These are phyloP conservation scores for Tetrapyrgos nigripes DNA, from an alignment of 1,284 basidiomycete species.

Conservation along the genomic window DNA sequence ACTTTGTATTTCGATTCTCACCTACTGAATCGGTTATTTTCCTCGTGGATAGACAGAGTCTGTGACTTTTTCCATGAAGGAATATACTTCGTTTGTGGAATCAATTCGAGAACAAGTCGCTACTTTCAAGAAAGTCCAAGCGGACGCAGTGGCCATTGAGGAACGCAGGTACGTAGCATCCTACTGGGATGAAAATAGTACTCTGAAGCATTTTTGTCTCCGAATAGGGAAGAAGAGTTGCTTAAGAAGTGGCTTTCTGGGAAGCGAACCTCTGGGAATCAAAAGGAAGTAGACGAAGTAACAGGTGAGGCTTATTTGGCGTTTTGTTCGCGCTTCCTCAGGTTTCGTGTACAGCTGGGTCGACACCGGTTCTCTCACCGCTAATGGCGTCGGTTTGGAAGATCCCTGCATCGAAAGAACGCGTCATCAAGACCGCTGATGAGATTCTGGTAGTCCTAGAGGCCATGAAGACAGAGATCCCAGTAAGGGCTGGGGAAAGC, in stretches of 20 bases:
- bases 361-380: conserved; percentile 41
- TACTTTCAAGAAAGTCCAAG: conserved; percentile 49
- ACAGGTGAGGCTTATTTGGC: background rate
- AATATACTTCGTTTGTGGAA: conserved; percentile 53
- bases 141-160: conserved; percentile 41
- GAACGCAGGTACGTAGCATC: conserved; percentile 44
- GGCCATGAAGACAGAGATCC: conserved; percentile 81
- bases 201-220: background rate
- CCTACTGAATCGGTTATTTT: background rate
- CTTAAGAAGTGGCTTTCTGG: conserved; percentile 41
- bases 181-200: background rate
- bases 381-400: conserved; percentile 67
- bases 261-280: background rate
- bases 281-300: background rate
- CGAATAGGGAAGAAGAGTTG: conserved; percentile 37
- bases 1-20: background rate
- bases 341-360: background rate
- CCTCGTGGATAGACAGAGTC: conserved; percentile 49
- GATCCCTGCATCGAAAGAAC: conserved; percentile 46
- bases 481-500: conserved; percentile 50
- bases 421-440: conserved; percentile 49
- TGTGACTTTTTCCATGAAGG: conserved; percentile 57
- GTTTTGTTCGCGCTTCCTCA: background rate
- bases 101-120: conserved; percentile 49
- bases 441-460: conserved; percentile 65